Evolutionary conservation across 2,329 filamentous ascomycete genomes (phyloP).

Genomic region (Fonsecaea monophora): DNA sequence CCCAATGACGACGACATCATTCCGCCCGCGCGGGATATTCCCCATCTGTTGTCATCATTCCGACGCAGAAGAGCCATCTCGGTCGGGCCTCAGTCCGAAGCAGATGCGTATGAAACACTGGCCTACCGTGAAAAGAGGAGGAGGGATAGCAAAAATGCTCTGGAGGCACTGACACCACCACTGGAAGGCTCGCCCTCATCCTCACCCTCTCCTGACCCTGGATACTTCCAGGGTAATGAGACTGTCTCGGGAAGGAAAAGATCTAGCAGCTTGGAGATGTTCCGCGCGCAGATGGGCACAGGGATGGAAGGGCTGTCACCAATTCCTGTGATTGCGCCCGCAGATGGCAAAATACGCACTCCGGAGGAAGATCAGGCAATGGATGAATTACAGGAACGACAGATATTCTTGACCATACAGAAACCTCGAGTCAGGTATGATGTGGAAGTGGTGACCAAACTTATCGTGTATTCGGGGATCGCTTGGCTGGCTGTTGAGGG

Average conservation of each 20-base stretch:
- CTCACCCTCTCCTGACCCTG: constrained; percentile 22
- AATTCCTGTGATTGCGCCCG: constrained; percentile 9
- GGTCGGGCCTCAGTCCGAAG: constrained; percentile 91
- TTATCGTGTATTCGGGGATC: constrained; percentile 96
- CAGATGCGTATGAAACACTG: constrained; percentile 93
- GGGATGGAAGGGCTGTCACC: constrained; percentile 48
- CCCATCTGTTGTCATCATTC: constrained; percentile 79
- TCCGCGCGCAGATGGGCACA: constrained; percentile 76
- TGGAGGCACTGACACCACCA: constrained; percentile 20
- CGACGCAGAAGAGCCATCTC: constrained; percentile 81
- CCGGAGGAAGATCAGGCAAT: constrained; percentile 42
- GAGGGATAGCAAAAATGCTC: constrained; percentile 61
- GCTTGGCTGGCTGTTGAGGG: constrained; percentile 78
- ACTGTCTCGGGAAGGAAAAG: constrained; percentile 27
- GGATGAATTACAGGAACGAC: constrained; percentile 63
- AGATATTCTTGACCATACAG: constrained; percentile 83
- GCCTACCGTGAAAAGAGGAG: constrained; percentile 81
- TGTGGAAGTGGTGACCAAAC: constrained; percentile 96
- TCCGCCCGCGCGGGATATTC: constrained; percentile 85
- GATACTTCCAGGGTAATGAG: constrained; percentile 21
- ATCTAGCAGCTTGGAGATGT: constrained; percentile 61
- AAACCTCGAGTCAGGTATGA: constrained; percentile 92
- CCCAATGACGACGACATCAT: constrained; percentile 85
- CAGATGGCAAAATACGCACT: constrained; percentile 9
- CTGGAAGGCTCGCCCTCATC: constrained; percentile 9